These are phyloP conservation scores for Mycena olivaceomarginata DNA, from an alignment of 768 basidiomycete genomes.

Conservation along the genomic window DNA sequence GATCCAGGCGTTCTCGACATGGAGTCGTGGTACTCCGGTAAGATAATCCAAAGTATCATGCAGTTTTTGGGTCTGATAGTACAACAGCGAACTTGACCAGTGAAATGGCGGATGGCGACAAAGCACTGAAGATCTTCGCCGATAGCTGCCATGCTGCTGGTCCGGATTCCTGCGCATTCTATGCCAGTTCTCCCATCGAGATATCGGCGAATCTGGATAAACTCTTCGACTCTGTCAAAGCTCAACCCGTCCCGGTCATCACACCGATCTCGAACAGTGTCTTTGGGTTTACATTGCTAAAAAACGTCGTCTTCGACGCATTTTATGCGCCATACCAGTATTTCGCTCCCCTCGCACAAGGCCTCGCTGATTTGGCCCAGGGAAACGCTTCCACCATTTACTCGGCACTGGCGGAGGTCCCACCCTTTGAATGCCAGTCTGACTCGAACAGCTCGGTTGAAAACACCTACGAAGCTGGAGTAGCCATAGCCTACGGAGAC, in stretches of 20 bases:
- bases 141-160: conserved; percentile 46
- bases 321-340: conserved; percentile 47
- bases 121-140: conserved; percentile 46
- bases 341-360: conserved; percentile 40
- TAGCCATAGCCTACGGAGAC: conserved; percentile 44
- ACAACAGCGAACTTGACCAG: conserved; percentile 36
- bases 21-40: not conserved
- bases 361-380: conserved; percentile 47
- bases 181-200: conserved; percentile 36
- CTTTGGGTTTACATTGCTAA: conserved; percentile 45
- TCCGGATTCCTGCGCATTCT: conserved; percentile 46
- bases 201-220: conserved; percentile 41
- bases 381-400: not conserved
- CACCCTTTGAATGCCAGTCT: not conserved
- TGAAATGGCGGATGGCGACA: conserved; percentile 45
- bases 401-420: not conserved
- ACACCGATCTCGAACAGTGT: conserved; percentile 40
- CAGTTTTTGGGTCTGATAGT: not conserved
- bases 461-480: conserved; percentile 10
- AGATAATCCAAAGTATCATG: not conserved
- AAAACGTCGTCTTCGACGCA: conserved; percentile 40
- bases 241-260: conserved; percentile 45
- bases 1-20: conserved; percentile 15
- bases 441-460: not conserved
- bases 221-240: conserved; percentile 39